A percentile compares a stretch with the other conserved stretches of the same genome.
phyloP scores from a whole-genome alignment of 1,139 yeast genomes.

The Blastobotrys persicus region DNA sequence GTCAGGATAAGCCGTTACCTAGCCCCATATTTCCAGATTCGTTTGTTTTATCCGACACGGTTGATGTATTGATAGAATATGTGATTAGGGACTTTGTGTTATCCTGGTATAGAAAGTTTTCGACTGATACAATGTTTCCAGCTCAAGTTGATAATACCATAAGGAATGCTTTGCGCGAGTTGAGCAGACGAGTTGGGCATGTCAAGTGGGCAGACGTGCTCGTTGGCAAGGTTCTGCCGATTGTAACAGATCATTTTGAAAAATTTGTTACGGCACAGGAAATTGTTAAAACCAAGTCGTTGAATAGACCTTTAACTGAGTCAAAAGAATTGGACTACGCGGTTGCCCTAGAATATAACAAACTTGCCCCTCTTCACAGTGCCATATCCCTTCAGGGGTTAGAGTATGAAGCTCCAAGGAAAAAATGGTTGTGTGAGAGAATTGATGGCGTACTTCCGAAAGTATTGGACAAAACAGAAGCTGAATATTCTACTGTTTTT shows the following conservation, averaged over 20 bases:
- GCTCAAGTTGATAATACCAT: conserved; percentile 52
- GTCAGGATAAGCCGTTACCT: conserved; percentile 25
- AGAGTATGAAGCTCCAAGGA: conserved; percentile 48
- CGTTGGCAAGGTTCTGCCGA: conserved; percentile 59
- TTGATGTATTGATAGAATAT: conserved; percentile 52
- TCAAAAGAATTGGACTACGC: conserved; percentile 52
- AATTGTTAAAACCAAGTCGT: conserved; percentile 30
- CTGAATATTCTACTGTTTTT: conserved; percentile 48
- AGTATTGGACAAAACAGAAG: conserved; percentile 52
- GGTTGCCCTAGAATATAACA: conserved; percentile 56
- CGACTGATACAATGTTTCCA: conserved; percentile 51
- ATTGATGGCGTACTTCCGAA: conserved; percentile 49
- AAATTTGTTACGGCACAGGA: conserved; percentile 53
- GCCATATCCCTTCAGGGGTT: conserved; percentile 51
- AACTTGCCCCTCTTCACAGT: conserved; percentile 54
- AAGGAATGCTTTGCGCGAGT: conserved; percentile 41
- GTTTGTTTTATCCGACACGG: conserved; percentile 50
- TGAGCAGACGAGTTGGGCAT: conserved; percentile 44
- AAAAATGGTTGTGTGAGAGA: conserved; percentile 49
- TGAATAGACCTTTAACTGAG: conserved; percentile 38
- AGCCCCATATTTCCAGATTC: conserved; percentile 49
- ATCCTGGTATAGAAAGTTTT: conserved; percentile 60
- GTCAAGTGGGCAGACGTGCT: conserved; percentile 58
- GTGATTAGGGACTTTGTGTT: conserved; percentile 60
- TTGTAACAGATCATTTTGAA: conserved; percentile 62